phyloP scores from a whole-genome alignment of 208 protist genomes.

The Herpetomonas samuelpessoai region DNA sequence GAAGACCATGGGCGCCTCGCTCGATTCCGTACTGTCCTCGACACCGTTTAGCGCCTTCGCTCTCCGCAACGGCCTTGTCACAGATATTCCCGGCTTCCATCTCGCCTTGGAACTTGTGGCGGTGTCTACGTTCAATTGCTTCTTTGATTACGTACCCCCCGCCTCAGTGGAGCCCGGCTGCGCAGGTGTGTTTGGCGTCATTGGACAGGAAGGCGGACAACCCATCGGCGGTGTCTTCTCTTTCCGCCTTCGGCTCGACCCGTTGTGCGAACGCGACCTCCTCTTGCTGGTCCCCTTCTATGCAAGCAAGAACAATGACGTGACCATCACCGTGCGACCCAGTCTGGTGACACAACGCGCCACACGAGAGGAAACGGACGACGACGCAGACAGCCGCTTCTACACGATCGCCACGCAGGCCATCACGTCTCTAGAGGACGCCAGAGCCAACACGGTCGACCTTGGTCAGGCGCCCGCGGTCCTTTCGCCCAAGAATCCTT shows the following conservation, averaged over 20 bases:
- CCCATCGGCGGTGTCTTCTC: conserved; percentile 34
- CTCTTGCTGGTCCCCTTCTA: conserved; percentile 43
- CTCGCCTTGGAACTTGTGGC: conserved; percentile 28
- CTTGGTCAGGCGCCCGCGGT: conserved; percentile 1
- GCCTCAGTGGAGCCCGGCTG: conserved; percentile 10
- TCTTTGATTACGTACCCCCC: conserved; percentile 54
- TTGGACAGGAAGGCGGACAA: conserved; percentile 22
- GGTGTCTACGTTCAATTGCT: conserved; percentile 32
- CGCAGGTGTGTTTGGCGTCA: conserved; percentile 34
- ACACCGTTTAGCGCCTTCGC: conserved; percentile 35
- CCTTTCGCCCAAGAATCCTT: not conserved
- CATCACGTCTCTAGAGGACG: conserved; percentile 23
- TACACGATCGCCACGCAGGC: conserved; percentile 31
- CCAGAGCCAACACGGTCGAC: conserved; percentile 7
- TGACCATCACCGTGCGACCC: conserved; percentile 34
- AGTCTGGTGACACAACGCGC: conserved; percentile 26
- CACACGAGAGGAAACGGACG: conserved; percentile 13
- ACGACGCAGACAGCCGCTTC: conserved; percentile 25
- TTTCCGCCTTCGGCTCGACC: conserved; percentile 20
- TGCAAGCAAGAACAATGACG: conserved; percentile 16
- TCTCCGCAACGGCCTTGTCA: conserved; percentile 38
- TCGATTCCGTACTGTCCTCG: conserved; percentile 31
- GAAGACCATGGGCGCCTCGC: conserved; percentile 28
- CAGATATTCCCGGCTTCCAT: conserved; percentile 18
- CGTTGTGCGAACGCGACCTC: conserved; percentile 22